Evolutionary conservation across 2,329 filamentous ascomycete species (phyloP), one percentile per base, ranked within the genome.

Genomic region (Stenocarpella maydis): DNA sequence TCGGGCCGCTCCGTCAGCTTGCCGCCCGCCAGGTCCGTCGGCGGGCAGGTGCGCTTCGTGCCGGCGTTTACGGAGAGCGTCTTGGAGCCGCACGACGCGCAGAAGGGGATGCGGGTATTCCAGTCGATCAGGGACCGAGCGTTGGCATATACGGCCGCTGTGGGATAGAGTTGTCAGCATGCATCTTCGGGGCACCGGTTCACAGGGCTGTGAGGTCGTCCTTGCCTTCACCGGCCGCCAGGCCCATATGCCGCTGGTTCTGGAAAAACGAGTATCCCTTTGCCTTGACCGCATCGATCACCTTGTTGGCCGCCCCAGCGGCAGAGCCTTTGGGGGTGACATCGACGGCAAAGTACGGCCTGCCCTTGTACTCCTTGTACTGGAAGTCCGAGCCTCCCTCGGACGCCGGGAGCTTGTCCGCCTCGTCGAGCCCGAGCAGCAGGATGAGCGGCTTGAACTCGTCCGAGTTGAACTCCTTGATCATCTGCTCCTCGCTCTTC

Each of bases 51-150:
- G 54, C 93, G 89, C 82, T 97, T 97, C 78, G 92, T 94, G 60
- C 93, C 93, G 5, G 90, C 92, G 75, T 95, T 91, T 31, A 93
- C 85, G 21, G 91, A 92, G 71, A 98, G 83, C 0, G 94, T 98
- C 28, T 87, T 89, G 76, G 92, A 88, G 41, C 96, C 95, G 80
- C 96, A 99, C 68, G 91, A 91, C 39, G 90, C 94, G 80, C 96
- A 99, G 85, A 94, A 99, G 37, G 91, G 92, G 81, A 97, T 97
- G 64, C 95, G 92, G 31, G 86, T 86, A 82, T 99, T 98, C 96
- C 96, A 99, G 82, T 98, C 96, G 43, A 97, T 84, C 31, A 98
- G 85, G 54, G 94, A 92, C 67, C 95, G 90, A 9, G 94, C 93
- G 80, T 97, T 93, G 17, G 94, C 95, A 74, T 94, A 97, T 54